Base-by-base conservation (phyloP, 352 stramenopile genomes). In the Phytopythium helicoides region DNA sequence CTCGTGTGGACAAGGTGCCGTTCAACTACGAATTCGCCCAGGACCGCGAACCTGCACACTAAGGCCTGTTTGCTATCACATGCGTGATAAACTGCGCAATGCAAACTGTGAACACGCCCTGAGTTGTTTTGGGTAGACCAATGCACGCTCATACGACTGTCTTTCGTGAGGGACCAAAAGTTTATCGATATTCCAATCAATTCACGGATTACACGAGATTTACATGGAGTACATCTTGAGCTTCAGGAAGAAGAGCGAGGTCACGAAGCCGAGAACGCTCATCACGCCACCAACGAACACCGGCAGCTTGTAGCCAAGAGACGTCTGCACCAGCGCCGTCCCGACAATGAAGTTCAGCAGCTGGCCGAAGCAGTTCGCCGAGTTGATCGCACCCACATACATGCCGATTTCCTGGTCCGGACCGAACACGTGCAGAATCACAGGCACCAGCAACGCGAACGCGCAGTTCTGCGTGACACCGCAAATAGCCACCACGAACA, bases 181-280 rank as follows among this genome's bases (percentile, higher is more conserved):
- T n/a, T n/a, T n/a, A n/a, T n/a, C n/a, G n/a, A n/a, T n/a, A n/a
- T n/a, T n/a, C n/a, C n/a, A n/a, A n/a, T n/a, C n/a, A n/a, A n/a
- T n/a, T n/a, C n/a, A n/a, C n/a, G n/a, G n/a, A n/a, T n/a, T n/a
- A n/a, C n/a, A n/a, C 6, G 37, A 10, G 37, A 23, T 19, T 65
- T 75, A 89, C 71, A 89, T 72, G 28, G 73, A 84, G 52, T 87
- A 62, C 75, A 87, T 85, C 42, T 86, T 74, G 61, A 89, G 66
- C 23, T 68, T 67, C 56, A 86, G 75, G 58, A 77, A 84, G 46
- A 69, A 49, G 1, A 81, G 9, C 15, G 64, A 59, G 16, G 78
- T 63, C 34, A 89, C 33, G 44, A 83, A 81, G 16, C 62, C 73
- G 8, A 87, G 19, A 3, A 67, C 62, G 39, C 69, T 84, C 51